Conservation (phyloP, 495 filamentous ascomycete genomes). For the Gamarada debralockiae region DNA sequence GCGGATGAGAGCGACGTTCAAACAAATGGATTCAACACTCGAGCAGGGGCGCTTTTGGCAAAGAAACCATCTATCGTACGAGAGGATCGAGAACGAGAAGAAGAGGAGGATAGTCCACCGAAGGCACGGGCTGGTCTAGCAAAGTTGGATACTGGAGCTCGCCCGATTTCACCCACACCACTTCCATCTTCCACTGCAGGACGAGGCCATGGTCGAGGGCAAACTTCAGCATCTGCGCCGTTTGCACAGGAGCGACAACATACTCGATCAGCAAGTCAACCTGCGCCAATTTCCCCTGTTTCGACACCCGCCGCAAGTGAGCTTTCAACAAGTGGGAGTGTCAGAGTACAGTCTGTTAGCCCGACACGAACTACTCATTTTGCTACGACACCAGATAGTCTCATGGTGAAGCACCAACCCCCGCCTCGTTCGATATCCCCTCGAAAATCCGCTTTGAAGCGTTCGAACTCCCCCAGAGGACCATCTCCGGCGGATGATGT, state of each 20-base stretch:
- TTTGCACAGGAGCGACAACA: conserved; percentile 18
- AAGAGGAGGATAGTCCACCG: conserved; percentile 31
- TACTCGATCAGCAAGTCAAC: conserved; percentile 25
- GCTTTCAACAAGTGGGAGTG: conserved; percentile 6
- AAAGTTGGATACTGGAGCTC: conserved; percentile 2
- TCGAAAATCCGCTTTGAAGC: conserved; percentile 82
- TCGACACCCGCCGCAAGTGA: background rate
- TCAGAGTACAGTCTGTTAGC: conserved; percentile 48
- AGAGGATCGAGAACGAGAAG: conserved; percentile 56
- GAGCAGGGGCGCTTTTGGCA: conserved; percentile 20
- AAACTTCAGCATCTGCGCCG: conserved; percentile 13
- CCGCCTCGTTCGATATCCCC: conserved; percentile 79
- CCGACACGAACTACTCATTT: conserved; percentile 73
- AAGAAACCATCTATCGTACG: conserved; percentile 60
- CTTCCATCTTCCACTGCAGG: conserved; percentile 15
- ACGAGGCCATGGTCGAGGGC: conserved; percentile 17
- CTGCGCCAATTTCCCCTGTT: conserved; percentile 12
- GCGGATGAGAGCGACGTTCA: conserved; percentile 23
- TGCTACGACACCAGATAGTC: conserved; percentile 47
- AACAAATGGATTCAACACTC: conserved; percentile 8
- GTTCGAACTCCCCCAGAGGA: conserved; percentile 24
- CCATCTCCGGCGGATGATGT: conserved; percentile 11
- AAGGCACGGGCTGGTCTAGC: background rate
- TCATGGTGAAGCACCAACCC: conserved; percentile 65
- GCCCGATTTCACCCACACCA: conserved; percentile 19